A percentile compares a stretch with the other conserved stretches of the same genome.
Conservation (phyloP, 1,284 basidiomycete genomes). For the Papiliotrema laurentii region DNA sequence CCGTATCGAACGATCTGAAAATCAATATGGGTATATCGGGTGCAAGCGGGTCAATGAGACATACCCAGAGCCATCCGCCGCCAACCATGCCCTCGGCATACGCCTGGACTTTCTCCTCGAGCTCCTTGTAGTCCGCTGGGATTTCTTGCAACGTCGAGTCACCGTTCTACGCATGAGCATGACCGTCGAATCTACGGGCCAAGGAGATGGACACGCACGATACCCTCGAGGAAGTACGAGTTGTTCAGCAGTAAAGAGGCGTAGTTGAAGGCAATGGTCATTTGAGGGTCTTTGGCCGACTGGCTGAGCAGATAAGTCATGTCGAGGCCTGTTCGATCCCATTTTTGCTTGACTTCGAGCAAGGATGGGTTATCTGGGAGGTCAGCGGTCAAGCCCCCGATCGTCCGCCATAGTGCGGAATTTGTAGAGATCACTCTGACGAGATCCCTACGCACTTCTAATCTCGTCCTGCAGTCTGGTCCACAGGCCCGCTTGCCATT, state of each 20-base stretch:
- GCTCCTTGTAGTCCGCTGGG: constrained; percentile 18
- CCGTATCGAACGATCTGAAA: constrained; percentile 36
- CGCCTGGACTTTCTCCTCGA: constrained; percentile 40
- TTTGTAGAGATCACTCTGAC: background rate
- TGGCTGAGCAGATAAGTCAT: constrained; percentile 59
- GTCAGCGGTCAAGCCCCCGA: background rate
- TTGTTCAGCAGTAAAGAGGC: constrained; percentile 92
- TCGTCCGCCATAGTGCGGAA: background rate
- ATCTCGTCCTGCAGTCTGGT: constrained; percentile 41
- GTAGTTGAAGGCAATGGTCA: constrained; percentile 80
- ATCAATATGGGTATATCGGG: background rate
- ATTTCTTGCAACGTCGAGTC: constrained; percentile 18
- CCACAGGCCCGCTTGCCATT: constrained; percentile 46
- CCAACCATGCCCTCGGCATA: constrained; percentile 47
- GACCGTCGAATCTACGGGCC: background rate
- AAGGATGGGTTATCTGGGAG: constrained; percentile 38
- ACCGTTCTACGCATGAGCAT: constrained; percentile 21
- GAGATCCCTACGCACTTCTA: constrained; percentile 38
- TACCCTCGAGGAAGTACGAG: constrained; percentile 81
- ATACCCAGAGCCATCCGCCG: constrained; percentile 73
- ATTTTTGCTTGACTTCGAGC: constrained; percentile 36
- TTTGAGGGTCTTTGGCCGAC: constrained; percentile 59
- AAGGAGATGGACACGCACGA: constrained; percentile 58
- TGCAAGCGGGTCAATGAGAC: constrained; percentile 62
- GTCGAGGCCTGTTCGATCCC: constrained; percentile 38